Evolutionary conservation across 2,329 filamentous ascomycete genomes (phyloP), one percentile per base, ranked within the genome.

Genomic region (Aspergillus felis): DNA sequence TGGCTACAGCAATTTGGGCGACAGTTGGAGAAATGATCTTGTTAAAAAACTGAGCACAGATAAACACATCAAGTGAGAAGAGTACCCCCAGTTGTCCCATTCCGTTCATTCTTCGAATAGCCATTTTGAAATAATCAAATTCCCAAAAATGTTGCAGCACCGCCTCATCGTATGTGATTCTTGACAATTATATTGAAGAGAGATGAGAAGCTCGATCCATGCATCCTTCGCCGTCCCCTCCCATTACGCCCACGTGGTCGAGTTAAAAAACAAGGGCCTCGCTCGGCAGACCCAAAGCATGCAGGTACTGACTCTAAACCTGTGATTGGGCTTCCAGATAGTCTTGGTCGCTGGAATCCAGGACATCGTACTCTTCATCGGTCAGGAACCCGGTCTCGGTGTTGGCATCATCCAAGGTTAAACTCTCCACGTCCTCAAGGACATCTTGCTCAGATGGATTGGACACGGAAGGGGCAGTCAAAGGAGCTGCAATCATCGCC

Each of bases 351-450:
- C 91, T 96, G 47, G 92, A 93, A 78, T 97, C 92, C 49, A 97
- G 85, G 64, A 97, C 92, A 69, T 99, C 94, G 74, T 97, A 99
- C 78, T 99, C 94, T 74, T 97, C 94, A 63, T 99, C 94, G 0
- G 94, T 97, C 81, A 96, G 78, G 81, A 96, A 97, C 12, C 88
- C 90, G 59, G 89, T 86, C n/a, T 81, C 79, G 24, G 72, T 77
- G 6, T 73, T 71, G 12, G 75, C 72, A 54, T 78, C 79, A 44
- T 79, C 78, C 46, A 81, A 68, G 22, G 82, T 79, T 57, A 86
- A 77, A 62, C 81, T 84, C 64, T 84, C 83, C 52, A 82, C 80
- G 67, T 87, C 84, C 62, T 85, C 80, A 24, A 71, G 57, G n/a
- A 71, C 50, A 55, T 71, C 70, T n/a, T 78, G 72, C 67, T 87